These are phyloP conservation scores for Aaosphaeria arxii DNA, from an alignment of 2,329 filamentous ascomycete genomes.

Conservation along the genomic window DNA sequence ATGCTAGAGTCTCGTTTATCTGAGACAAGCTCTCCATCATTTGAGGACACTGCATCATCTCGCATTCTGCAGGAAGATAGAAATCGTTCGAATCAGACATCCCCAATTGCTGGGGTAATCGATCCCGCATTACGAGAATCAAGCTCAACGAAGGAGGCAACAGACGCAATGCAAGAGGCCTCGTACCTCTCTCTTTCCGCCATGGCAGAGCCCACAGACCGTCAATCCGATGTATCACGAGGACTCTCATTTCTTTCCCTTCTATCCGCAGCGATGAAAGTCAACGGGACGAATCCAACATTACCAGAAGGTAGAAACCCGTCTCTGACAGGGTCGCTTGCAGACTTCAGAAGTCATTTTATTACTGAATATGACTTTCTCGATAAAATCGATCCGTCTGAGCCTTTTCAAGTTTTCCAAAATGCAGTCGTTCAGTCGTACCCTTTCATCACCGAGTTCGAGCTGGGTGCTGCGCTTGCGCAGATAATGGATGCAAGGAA, in stretches of 20 bases:
- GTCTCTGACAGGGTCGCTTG: background rate
- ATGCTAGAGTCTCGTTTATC: background rate
- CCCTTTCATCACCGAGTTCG: background rate
- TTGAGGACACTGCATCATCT: background rate
- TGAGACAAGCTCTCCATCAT: background rate
- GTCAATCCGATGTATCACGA: conserved; percentile 1
- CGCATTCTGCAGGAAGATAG: background rate
- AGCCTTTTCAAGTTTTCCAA: background rate
- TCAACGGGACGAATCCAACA: background rate
- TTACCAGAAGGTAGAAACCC: background rate
- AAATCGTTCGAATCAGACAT: background rate
- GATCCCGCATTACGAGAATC: background rate
- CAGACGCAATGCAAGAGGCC: conserved; percentile 9
- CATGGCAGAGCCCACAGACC: conserved; percentile 12
- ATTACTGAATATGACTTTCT: background rate
- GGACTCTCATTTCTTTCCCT: conserved; percentile 7
- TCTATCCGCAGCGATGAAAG: conserved; percentile 2
- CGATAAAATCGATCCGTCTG: background rate
- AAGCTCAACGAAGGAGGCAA: background rate
- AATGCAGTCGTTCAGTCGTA: background rate
- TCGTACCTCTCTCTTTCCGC: conserved; percentile 10
- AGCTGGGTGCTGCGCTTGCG: background rate
- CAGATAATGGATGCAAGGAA: background rate
- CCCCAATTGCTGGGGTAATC: background rate
- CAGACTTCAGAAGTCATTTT: background rate